Evolutionary conservation across 805 yeast genomes (phyloP).

Genomic region (Myxozyma vanderwaltii): DNA sequence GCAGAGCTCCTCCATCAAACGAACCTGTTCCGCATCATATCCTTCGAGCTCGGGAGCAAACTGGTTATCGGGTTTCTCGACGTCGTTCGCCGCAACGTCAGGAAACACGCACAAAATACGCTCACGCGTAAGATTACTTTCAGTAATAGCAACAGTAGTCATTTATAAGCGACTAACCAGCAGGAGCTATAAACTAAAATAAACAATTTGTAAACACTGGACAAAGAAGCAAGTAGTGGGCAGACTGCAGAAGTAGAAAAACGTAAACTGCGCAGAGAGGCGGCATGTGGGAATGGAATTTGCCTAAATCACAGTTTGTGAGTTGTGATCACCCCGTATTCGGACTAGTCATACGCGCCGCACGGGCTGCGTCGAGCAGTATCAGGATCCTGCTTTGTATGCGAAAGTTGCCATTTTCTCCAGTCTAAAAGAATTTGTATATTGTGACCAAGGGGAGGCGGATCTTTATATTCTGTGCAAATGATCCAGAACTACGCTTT

Average conservation of each 20-base stretch:
- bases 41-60: conserved; percentile 65
- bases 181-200: too few relatives aligned
- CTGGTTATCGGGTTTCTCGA: conserved; percentile 16
- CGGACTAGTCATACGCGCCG: not conserved
- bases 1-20: conserved; percentile 94
- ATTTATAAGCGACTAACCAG: too few relatives aligned
- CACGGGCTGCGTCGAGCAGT: not conserved
- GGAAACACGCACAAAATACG: conserved; percentile 62
- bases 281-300: not conserved
- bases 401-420: not conserved
- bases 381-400: too few relatives aligned
- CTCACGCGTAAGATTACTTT: conserved; percentile 44
- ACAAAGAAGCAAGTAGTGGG: too few relatives aligned
- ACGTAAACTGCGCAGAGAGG: not conserved
- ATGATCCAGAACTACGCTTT: too few relatives aligned
- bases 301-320: too few relatives aligned
- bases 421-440: too few relatives aligned
- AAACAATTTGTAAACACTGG: not conserved
- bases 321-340: too few relatives aligned
- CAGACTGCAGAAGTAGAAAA: too few relatives aligned
- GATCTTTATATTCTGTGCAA: too few relatives aligned
- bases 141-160: conserved; percentile 27
- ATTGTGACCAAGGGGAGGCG: too few relatives aligned
- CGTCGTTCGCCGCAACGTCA: conserved; percentile 59
- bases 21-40: conserved; percentile 91